Evolutionary conservation across 306 rosid species (phyloP), one percentile per base, ranked within the genome.

Genomic region (Dryas alaskensis): DNA sequence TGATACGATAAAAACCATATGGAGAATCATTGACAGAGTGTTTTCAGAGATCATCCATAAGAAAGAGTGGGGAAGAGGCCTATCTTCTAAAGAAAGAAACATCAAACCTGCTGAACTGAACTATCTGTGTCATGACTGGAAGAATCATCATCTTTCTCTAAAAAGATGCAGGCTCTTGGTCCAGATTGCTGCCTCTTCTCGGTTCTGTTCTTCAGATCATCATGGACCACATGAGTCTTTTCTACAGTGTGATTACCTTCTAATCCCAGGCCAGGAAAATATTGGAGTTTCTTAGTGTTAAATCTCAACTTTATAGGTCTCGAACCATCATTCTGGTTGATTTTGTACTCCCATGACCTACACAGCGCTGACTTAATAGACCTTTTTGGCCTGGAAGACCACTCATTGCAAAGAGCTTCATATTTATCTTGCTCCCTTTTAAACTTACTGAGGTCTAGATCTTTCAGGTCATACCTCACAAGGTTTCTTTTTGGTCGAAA

Each of bases 91-190:
- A 70, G 52, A 54, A 43, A 69, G 60, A 69, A 76, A 55, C 31
- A 10, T 8, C 57, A 65, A 60, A 90, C 99, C 99, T 88, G 86
- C 62, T 82, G 88, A 40, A 74, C 73, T 73, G 89, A 83, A 63
- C 78, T 63, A 60, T 79, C 40, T 40, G 81, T 76, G 16, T 66
- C 16, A 50, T 43, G 76, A 72, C 82, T 51, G 46, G 82, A 76
- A 70, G 76, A 82, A 82, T 82, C 84, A 51, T 14, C 45, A 42
- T 66, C 68, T 12, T 61, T 74, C 66, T 43, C 81, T 40, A 57
- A 44, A 50, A 58, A 53, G 62, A 70, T 72, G 80, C 71, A 73
- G 25, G 65, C 31, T 27, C 42, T 45, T 73, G 81, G 46, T 77
- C 78, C 82, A 74, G 71, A 59, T 73, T 60, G 76, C 72, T 61